phyloP scores from a whole-genome alignment of 805 yeast genomes.

The Saccharomycopsis amapae region DNA sequence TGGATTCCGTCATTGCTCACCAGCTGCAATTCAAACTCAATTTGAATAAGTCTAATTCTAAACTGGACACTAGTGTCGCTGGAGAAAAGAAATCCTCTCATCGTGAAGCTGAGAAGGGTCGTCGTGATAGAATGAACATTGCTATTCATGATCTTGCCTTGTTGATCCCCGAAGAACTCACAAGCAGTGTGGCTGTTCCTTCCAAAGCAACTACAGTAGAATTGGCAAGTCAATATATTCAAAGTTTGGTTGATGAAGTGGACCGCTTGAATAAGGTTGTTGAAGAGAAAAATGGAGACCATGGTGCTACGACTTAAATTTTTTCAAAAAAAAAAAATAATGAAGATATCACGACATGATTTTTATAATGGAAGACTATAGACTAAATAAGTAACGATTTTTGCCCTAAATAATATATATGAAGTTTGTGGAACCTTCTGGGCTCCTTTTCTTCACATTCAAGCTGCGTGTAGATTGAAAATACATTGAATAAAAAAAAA shows the following conservation, averaged over 20 bases:
- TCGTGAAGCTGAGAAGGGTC: slow-evolving; percentile 92
- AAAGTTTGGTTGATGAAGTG: slow-evolving; percentile 35
- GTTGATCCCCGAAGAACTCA: slow-evolving; percentile 57
- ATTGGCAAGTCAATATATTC: slow-evolving; percentile 68
- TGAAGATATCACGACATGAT: too few species aligned
- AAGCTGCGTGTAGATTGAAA: too few species aligned
- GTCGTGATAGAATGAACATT: slow-evolving; percentile 84
- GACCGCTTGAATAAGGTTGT: slow-evolving; percentile 5
- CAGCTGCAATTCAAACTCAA: slow-evolving; percentile 22
- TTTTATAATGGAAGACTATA: too few species aligned
- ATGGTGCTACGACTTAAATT: too few species aligned
- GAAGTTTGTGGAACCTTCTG: too few species aligned
- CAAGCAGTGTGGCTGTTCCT: slow-evolving; percentile 55
- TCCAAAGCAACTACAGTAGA: slow-evolving; percentile 96
- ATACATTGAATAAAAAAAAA: too few species aligned
- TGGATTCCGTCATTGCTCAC: slow-evolving; percentile 19
- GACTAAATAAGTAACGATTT: too few species aligned
- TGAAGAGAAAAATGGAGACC: neutral
- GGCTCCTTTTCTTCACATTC: too few species aligned
- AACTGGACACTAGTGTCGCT: neutral
- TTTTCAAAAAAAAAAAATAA: too few species aligned
- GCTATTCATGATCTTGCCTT: slow-evolving; percentile 73
- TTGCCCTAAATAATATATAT: too few species aligned
- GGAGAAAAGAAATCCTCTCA: slow-evolving; percentile 40
- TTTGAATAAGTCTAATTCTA: slow-evolving; percentile 8